Conservation (phyloP, 306 rosid genomes). For the Castanea mollissima region DNA sequence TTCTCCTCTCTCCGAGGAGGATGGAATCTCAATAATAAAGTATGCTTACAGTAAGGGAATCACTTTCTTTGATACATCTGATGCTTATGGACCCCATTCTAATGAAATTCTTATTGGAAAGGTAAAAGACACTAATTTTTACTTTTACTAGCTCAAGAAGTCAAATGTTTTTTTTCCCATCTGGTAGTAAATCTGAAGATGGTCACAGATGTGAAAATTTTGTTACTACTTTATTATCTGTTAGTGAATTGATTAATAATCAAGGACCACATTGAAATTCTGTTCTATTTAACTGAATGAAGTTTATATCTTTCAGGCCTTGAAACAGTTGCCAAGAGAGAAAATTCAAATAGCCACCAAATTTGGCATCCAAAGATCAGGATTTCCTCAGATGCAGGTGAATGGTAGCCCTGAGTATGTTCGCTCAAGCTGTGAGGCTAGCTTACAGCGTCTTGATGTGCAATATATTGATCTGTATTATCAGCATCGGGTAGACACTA, state of each 20-base stretch:
- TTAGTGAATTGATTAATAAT: not conserved
- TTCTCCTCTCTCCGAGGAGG: conserved; percentile 30
- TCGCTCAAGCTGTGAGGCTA: conserved; percentile 69
- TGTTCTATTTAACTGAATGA: not conserved
- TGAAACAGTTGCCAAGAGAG: conserved; percentile 64
- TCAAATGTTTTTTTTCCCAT: not conserved
- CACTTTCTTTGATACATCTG: conserved; percentile 42
- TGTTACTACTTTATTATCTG: not conserved
- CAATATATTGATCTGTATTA: conserved; percentile 77
- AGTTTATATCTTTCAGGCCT: conserved; percentile 39
- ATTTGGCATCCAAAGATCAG: conserved; percentile 42
- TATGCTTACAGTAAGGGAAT: conserved; percentile 35
- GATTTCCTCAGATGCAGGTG: not conserved
- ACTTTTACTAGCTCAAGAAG: not conserved
- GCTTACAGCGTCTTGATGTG: conserved; percentile 68
- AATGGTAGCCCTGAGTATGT: conserved; percentile 74
- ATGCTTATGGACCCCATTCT: conserved; percentile 24
- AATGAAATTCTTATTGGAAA: conserved; percentile 45
- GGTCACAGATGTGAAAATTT: not conserved
- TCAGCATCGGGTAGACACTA: conserved; percentile 58
- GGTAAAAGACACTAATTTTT: conserved; percentile 4
- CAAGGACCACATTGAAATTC: not conserved
- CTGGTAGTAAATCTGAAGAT: not conserved
- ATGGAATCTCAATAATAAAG: conserved; percentile 25
- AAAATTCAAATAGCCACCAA: conserved; percentile 75